Conservation (phyloP, 2,329 filamentous ascomycete species). For the Salinomyces thailandicus region DNA sequence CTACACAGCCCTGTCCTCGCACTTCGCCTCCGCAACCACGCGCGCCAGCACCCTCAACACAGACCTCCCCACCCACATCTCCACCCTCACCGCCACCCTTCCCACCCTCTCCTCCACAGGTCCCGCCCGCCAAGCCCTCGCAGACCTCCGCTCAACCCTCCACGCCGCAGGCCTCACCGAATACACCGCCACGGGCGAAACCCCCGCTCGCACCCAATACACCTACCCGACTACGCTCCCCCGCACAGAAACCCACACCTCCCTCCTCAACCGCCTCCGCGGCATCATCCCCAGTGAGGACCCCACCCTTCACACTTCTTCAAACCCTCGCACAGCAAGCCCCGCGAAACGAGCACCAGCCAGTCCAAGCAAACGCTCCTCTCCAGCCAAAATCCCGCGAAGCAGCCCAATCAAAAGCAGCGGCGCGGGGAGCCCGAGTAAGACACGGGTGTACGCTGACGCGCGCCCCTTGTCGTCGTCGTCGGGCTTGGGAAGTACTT, state of each 20-base stretch:
- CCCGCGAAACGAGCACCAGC: too few species aligned
- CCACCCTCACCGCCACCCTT: conserved; percentile 49
- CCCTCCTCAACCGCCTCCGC: conserved; percentile 43
- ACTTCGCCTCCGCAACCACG: conserved; percentile 58
- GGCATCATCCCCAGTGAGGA: conserved; percentile 25
- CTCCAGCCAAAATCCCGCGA: conserved; percentile 12
- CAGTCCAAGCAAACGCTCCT: conserved; percentile 25
- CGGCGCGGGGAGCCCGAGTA: conserved; percentile 19
- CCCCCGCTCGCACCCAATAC: conserved; percentile 72
- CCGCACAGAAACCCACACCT: conserved; percentile 56
- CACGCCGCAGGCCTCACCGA: conserved; percentile 57
- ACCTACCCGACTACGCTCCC: conserved; percentile 71
- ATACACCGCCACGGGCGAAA: conserved; percentile 75
- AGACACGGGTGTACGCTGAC: conserved; percentile 26
- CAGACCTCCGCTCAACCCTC: conserved; percentile 60
- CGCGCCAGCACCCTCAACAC: conserved; percentile 58
- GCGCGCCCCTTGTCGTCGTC: conserved; percentile 16
- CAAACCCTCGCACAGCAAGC: too few species aligned
- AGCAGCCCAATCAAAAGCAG: conserved; percentile 23
- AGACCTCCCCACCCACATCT: conserved; percentile 53
- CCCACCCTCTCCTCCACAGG: conserved; percentile 46
- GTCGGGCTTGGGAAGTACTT: conserved; percentile 14
- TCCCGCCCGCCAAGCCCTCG: conserved; percentile 57
- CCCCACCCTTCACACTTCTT: conserved; percentile 7
- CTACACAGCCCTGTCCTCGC: conserved; percentile 58